Evolutionary conservation across 176 grass and related monocot species (phyloP).

Genomic region (Carex cristatella): DNA sequence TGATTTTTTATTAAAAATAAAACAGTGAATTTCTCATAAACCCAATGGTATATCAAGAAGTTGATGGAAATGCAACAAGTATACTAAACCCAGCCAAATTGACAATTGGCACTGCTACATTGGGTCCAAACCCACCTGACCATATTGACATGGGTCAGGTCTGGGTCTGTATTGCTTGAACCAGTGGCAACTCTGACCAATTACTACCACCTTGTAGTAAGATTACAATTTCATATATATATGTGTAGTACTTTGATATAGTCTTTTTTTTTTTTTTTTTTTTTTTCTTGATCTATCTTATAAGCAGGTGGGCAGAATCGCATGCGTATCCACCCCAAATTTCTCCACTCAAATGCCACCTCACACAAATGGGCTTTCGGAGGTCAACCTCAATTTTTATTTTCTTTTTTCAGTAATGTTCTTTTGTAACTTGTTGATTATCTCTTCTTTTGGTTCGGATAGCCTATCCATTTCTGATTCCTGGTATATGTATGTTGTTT

Average conservation of each 20-base stretch:
- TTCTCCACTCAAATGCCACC: slow-evolving; percentile 68
- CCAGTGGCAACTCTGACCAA: background rate
- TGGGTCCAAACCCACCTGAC: background rate
- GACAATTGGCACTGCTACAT: background rate
- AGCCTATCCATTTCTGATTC: no score
- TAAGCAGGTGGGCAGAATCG: slow-evolving; percentile 36
- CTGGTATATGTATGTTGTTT: background rate
- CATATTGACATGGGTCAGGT: background rate
- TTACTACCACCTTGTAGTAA: background rate
- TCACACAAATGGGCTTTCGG: slow-evolving; percentile 67
- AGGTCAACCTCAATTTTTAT: slow-evolving; percentile 30
- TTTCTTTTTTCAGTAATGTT: background rate
- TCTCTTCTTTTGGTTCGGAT: background rate
- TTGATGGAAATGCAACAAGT: background rate
- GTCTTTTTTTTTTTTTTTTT: slow-evolving; percentile 25
- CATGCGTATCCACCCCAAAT: slow-evolving; percentile 55
- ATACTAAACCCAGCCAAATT: background rate
- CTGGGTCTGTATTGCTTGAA: slow-evolving; percentile 6
- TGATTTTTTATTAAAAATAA: background rate
- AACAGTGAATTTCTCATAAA: background rate
- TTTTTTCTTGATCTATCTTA: slow-evolving; percentile 10
- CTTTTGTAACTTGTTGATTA: background rate
- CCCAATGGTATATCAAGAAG: background rate
- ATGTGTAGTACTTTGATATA: background rate
- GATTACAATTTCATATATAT: background rate